A percentile compares a stretch with the other conserved stretches of the same genome.
Conservation (phyloP, 768 basidiomycete species). For the Amanita rimosa region DNA sequence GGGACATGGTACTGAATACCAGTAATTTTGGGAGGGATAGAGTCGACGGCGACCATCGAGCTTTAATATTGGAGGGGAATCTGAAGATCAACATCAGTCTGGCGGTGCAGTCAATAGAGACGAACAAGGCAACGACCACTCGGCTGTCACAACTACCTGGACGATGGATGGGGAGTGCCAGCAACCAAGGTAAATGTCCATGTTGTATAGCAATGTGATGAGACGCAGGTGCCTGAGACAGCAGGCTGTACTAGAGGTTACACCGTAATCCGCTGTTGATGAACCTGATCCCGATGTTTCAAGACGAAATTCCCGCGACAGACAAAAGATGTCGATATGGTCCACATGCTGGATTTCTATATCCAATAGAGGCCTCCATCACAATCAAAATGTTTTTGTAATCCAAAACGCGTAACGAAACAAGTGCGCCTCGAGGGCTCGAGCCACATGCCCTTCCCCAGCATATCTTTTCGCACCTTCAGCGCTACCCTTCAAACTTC, state of each 20-base stretch:
- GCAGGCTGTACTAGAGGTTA: conserved; percentile 2
- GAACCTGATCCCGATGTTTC: neutral
- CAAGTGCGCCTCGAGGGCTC: no score
- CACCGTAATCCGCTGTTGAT: neutral
- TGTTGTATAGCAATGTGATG: neutral
- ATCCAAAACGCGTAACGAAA: no score
- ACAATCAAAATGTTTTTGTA: no score
- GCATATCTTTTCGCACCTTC: no score
- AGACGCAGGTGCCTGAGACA: no score
- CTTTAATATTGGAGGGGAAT: neutral
- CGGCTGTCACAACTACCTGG: neutral
- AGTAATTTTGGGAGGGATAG: neutral
- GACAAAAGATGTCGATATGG: no score
- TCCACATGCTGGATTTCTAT: no score
- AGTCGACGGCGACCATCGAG: neutral
- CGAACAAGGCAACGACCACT: neutral
- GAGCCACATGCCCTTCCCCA: no score
- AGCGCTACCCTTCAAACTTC: neutral
- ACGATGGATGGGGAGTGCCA: neutral
- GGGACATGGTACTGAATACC: conserved; percentile 20
- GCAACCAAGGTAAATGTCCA: neutral
- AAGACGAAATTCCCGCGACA: neutral
- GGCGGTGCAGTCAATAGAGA: conserved; percentile 1
- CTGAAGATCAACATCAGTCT: conserved; percentile 1
- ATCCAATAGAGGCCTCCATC: no score